phyloP scores from a whole-genome alignment of 805 yeast genomes.

The Pichia manshurica region DNA sequence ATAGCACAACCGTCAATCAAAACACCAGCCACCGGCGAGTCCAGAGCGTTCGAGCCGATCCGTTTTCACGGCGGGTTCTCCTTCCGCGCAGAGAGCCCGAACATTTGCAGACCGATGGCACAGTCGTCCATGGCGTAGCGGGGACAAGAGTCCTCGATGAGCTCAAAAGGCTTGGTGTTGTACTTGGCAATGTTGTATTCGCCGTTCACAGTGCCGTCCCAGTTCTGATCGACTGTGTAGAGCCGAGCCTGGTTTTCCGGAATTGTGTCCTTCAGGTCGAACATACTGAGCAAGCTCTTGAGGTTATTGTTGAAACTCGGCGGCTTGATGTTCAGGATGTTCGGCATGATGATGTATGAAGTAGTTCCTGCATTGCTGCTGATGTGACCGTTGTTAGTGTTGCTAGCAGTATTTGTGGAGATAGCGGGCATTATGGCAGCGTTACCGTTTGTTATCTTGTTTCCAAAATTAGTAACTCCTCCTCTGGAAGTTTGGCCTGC shows the following conservation, averaged over 20 bases:
- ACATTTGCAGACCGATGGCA: constrained; percentile 46
- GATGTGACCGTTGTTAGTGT: not conserved
- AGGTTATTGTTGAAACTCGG: constrained; percentile 30
- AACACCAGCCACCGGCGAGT: constrained; percentile 1
- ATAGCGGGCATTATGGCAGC: constrained; percentile 1
- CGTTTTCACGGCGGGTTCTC: constrained; percentile 33
- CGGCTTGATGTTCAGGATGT: constrained; percentile 28
- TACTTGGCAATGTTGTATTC: constrained; percentile 31
- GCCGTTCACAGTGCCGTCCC: constrained; percentile 14
- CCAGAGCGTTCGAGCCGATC: too few species aligned
- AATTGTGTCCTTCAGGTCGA: constrained; percentile 22
- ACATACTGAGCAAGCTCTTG: constrained; percentile 22
- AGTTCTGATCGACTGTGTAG: constrained; percentile 20
- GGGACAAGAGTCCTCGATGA: constrained; percentile 53
- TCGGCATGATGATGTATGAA: constrained; percentile 11
- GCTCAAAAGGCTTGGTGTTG: constrained; percentile 45
- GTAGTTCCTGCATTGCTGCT: too few species aligned
- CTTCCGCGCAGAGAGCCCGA: constrained; percentile 46
- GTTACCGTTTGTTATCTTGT: not conserved
- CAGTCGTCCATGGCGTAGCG: constrained; percentile 44
- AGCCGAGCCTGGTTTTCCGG: constrained; percentile 18
- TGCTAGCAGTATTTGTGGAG: too few species aligned
- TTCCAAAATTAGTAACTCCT: too few species aligned
- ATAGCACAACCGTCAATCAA: too few species aligned
- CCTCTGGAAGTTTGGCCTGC: too few species aligned